A percentile compares a stretch with the other conserved stretches of the same genome.
Evolutionary conservation across 345 rosid genomes (phyloP).

Genomic region (Brassica nigra): DNA sequence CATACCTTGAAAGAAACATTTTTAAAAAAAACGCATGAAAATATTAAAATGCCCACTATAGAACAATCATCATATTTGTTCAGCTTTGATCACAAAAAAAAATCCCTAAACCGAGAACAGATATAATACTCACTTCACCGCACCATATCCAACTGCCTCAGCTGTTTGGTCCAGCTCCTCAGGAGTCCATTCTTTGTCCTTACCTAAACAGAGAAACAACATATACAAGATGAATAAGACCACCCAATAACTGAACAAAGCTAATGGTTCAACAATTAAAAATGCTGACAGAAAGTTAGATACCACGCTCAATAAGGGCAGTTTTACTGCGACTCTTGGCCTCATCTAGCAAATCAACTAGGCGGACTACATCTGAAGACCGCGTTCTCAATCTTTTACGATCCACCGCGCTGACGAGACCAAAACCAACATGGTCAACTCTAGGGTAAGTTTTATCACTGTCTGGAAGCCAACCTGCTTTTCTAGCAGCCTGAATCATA

Average conservation of each 20-base stretch:
- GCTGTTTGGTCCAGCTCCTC: conserved; percentile 92
- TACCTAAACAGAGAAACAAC: conserved; percentile 50
- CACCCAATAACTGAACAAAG: conserved; percentile 4
- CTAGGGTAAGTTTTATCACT: conserved; percentile 60
- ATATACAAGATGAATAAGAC: conserved; percentile 5
- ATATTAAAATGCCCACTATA: background rate
- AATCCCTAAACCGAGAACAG: background rate
- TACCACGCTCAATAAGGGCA: conserved; percentile 86
- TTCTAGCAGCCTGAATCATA: conserved; percentile 74
- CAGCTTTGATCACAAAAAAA: conserved; percentile 12
- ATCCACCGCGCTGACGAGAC: conserved; percentile 92
- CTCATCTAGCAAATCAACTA: conserved; percentile 94
- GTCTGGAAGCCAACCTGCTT: conserved; percentile 86
- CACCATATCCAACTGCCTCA: conserved; percentile 96
- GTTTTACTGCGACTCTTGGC: conserved; percentile 82
- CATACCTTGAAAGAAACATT: conserved; percentile 56
- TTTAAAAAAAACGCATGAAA: conserved; percentile 19
- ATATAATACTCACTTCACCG: conserved; percentile 73
- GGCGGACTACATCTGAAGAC: conserved; percentile 77
- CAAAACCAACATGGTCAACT: conserved; percentile 87
- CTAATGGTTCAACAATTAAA: conserved; percentile 22
- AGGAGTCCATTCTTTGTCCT: conserved; percentile 80
- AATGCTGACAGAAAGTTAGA: conserved; percentile 7
- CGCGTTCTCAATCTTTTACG: conserved; percentile 90
- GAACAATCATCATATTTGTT: background rate